These are phyloP conservation scores for Penicillium argentinense DNA, from an alignment of 495 filamentous ascomycete species.

Conservation along the genomic window DNA sequence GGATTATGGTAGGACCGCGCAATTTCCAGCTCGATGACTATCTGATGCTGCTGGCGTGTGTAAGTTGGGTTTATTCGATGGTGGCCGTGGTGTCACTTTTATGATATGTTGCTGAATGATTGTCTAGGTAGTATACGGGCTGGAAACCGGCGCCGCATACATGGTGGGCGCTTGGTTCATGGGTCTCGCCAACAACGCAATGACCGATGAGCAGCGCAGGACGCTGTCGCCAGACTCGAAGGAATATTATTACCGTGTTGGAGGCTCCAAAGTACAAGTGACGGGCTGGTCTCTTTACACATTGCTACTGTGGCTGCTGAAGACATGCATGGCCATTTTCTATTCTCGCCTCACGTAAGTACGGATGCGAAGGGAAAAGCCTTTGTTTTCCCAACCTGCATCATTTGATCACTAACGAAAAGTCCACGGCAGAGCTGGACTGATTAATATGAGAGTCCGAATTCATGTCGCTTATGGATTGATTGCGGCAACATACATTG, in stretches of 20 bases:
- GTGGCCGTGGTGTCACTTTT: background rate
- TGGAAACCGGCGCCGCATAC: slow-evolving; percentile 49
- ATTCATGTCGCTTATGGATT: slow-evolving; percentile 54
- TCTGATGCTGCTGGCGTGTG: slow-evolving; percentile 57
- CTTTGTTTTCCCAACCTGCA: background rate
- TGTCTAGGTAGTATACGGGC: slow-evolving; percentile 36
- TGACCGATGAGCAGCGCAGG: slow-evolving; percentile 49
- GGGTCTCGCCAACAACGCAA: slow-evolving; percentile 54
- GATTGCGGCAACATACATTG: slow-evolving; percentile 53
- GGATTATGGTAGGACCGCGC: slow-evolving; percentile 48
- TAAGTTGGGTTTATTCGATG: slow-evolving; percentile 28
- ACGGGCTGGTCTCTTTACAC: slow-evolving; percentile 59
- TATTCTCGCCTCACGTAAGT: slow-evolving; percentile 61
- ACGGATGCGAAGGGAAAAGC: background rate
- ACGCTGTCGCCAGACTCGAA: slow-evolving; percentile 40
- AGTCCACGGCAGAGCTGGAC: slow-evolving; percentile 35
- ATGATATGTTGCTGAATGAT: slow-evolving; percentile 6
- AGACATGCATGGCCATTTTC: slow-evolving; percentile 58
- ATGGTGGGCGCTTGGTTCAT: slow-evolving; percentile 47
- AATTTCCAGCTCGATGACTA: slow-evolving; percentile 59
- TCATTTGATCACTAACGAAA: slow-evolving; percentile 9
- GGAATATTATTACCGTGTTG: slow-evolving; percentile 51
- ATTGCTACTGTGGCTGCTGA: slow-evolving; percentile 57
- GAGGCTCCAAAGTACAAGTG: slow-evolving; percentile 58
- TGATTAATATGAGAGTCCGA: slow-evolving; percentile 47